Conservation (phyloP, 2,329 filamentous ascomycete species). For the Stenocarpella maydis region DNA sequence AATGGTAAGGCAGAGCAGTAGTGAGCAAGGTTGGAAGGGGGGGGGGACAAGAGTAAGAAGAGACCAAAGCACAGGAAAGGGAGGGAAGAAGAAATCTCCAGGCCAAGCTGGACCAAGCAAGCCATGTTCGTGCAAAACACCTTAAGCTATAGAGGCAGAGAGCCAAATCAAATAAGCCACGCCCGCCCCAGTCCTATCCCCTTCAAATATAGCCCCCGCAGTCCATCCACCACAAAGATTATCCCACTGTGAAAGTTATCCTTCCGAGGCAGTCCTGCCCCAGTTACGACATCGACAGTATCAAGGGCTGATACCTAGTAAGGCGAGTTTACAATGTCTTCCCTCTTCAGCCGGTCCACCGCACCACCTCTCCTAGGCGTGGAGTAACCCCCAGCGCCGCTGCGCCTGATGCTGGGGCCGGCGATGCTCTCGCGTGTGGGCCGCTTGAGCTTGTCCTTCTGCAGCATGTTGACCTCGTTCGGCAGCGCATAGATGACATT, state of each 20-base stretch:
- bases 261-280: too few relatives aligned
- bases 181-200: not conserved
- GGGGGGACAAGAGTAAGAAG: not conserved
- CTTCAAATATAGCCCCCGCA: too few relatives aligned
- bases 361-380: conserved; percentile 30
- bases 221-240: too few relatives aligned
- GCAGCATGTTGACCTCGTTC: conserved; percentile 98
- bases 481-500: conserved; percentile 97
- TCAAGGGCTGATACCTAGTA: conserved; percentile 50
- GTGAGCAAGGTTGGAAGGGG: too few relatives aligned
- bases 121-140: conserved; percentile 10
- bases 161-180: not conserved
- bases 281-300: too few relatives aligned
- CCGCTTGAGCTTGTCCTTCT: conserved; percentile 82
- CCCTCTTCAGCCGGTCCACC: conserved; percentile 64
- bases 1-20: too few relatives aligned
- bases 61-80: not conserved
- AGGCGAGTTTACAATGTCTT: conserved; percentile 82
- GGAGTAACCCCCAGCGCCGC: conserved; percentile 57
- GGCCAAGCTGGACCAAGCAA: conserved; percentile 11
- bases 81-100: not conserved
- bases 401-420: conserved; percentile 60
- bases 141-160: not conserved
- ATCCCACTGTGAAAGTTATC: too few relatives aligned
- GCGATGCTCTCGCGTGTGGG: conserved; percentile 95